Evolutionary conservation across 1,139 yeast species (phyloP), one percentile per base, ranked within the genome.

Genomic region (Taphrina communis): DNA sequence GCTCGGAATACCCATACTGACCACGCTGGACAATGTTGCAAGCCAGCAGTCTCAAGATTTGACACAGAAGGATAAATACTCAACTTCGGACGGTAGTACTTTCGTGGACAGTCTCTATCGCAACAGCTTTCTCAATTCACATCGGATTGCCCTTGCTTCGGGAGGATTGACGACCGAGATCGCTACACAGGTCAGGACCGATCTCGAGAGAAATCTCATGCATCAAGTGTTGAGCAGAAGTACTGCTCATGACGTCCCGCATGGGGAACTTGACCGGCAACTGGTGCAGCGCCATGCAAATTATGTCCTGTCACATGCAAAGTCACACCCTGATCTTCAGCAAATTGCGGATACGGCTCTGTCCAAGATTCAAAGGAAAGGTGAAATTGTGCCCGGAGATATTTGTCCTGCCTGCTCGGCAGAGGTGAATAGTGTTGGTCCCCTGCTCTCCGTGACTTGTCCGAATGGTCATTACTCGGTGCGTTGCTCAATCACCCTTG

Each of bases 401-500:
- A 2, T n/a, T 44, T 58, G 62, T 39, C 62, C 62, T 11, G 62
- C 62, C 9, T 58, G 62, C 41, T 17, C 42, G n/a, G 62, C 53
- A n/a, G 41, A 19, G 25, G 53, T 58, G 14, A 17, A 21, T 21
- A 44, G 31, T 21, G 62, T 14, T 36, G 53, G 44, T 1, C 35
- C 51, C 38, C 8, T 44, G 12, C 36, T 44, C 6, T 17, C 36
- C 14, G 62, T 42, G 14, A 25, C 21, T 6, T 58, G 62, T 39
- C 17, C 53, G 14, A 44, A 38, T 44, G 62, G 62, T 14, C 62
- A 58, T 21, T 31, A 25, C 41, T 31, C 25, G 62, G 35, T 21
- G 14, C 51, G 62, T 25, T 58, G 62, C 41, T 58, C 62, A 44
- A 42, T 58, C 46, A 58, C 62, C 14, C 53, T 58, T 2, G 62